phyloP scores from a whole-genome alignment of 331 rosid species.

The Rosa hybrid region DNA sequence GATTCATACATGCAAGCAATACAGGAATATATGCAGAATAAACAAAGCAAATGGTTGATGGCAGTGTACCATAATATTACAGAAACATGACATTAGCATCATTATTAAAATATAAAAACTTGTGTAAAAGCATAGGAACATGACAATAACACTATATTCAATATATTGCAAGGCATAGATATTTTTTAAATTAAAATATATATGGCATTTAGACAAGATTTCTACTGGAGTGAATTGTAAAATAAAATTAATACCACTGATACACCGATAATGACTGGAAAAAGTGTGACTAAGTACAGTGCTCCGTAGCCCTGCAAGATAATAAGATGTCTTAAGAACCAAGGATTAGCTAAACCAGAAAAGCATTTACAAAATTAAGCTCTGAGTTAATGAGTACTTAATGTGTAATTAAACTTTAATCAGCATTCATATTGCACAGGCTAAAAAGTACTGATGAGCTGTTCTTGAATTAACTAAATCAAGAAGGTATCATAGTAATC shows the following conservation, averaged over 20 bases:
- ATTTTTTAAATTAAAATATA: constrained; percentile 25
- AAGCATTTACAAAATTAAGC: neutral
- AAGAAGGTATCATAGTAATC: neutral
- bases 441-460: neutral
- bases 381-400: neutral
- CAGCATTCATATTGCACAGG: no score
- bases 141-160: neutral
- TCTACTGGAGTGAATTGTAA: constrained; percentile 86
- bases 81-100: constrained; percentile 1
- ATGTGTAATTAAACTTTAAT: no score
- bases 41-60: neutral
- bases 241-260: constrained; percentile 88
- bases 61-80: neutral
- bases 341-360: constrained; percentile 7
- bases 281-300: constrained; percentile 79
- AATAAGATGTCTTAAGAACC: constrained; percentile 22
- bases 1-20: neutral
- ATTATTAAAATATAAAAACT: constrained; percentile 24
- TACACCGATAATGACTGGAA: constrained; percentile 91
- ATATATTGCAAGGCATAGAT: constrained; percentile 28
- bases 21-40: neutral
- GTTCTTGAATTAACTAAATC: neutral
- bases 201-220: constrained; percentile 17
- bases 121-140: constrained; percentile 2
- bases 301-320: constrained; percentile 96